Evolutionary conservation across 2,329 filamentous ascomycete genomes (phyloP), one percentile per base, ranked within the genome.

Genomic region (Thelonectria rubi): DNA sequence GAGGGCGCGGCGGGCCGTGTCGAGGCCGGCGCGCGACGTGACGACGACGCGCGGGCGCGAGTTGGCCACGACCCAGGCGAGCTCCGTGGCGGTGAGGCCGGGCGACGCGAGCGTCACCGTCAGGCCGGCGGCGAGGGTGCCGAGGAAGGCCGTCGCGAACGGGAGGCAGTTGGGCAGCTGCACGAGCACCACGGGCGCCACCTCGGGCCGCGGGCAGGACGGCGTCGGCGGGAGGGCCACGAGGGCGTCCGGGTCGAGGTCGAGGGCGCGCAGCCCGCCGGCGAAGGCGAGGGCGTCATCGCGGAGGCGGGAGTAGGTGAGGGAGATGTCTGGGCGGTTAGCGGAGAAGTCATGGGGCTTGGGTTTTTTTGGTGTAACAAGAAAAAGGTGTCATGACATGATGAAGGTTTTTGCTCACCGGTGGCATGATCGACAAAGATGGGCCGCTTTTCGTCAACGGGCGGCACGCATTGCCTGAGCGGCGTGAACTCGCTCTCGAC

Each of bases 121-220:
- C 26, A 79, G 66, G 2, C 78, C 78, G 4, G 79, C 71, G 8
- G 79, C 79, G 24, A 80, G 68, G n/a, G 71, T 65, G 46, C 78
- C 79, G 47, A 79, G 69, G 2, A 78, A 30, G 8, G 76, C 54
- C 0, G 78, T 72, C 0, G 74, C 72, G 34, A 80, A 79, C n/a
- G 75, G 71, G 2, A 80, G 69, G 53, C 74, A 78, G 65, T 81
- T 81, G 40, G 79, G 78, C 10, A 80, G 71, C 60, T 80, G 79
- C 61, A 81, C 70, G 26, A 80, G 72, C 21, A 81, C 78, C 14
- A 80, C 71, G 2, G 79, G 78, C 0, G 78, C 76, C 51, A 80
- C 68, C 59, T 80, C 74, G 3, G 79, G 77, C 0, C 70, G 62
- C 4, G 72, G 58, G 49, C 79, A 80, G 12, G 77, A 75, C 9